Conservation (phyloP, 306 rosid species). For the Gastrolobium bilobum region DNA sequence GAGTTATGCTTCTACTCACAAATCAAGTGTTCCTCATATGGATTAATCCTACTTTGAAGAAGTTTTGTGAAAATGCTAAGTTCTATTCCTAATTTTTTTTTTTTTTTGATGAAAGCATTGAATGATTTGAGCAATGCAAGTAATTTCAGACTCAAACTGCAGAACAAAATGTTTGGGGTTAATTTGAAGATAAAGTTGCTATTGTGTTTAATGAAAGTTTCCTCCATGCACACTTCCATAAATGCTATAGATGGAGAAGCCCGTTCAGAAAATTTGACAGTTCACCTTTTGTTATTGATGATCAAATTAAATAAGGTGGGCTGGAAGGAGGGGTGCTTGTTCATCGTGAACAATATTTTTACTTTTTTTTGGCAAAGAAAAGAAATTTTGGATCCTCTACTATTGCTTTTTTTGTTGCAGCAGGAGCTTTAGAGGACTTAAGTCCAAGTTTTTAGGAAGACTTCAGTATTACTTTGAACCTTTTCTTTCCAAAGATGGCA, state of each 20-base stretch:
- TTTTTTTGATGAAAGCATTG: slow-evolving; percentile 8
- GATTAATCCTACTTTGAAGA: background rate
- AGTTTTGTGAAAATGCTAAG: background rate
- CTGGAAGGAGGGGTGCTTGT: background rate
- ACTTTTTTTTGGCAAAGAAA: background rate
- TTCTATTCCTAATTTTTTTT: slow-evolving; percentile 2
- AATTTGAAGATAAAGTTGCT: slow-evolving; percentile 19
- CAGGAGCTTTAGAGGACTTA: slow-evolving; percentile 33
- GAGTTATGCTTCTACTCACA: background rate
- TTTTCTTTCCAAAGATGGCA: slow-evolving; percentile 35
- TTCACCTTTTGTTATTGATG: slow-evolving; percentile 2
- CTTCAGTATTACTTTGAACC: background rate
- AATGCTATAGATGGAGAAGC: background rate
- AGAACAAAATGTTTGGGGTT: background rate
- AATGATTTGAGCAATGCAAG: slow-evolving; percentile 11
- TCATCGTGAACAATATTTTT: slow-evolving; percentile 1
- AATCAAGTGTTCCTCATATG: background rate
- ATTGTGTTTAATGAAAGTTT: background rate
- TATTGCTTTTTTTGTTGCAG: slow-evolving; percentile 12
- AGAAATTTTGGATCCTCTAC: slow-evolving; percentile 5
- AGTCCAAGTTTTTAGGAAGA: slow-evolving; percentile 22
- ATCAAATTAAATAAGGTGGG: background rate
- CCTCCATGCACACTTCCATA: background rate
- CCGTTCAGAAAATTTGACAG: slow-evolving; percentile 2
- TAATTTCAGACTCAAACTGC: background rate